Percentiles rank a stretch among this genome's conserved stretches.
These are phyloP conservation scores for Aquilaria malaccensis DNA, from an alignment of 345 rosid genomes.

Conservation along the genomic window DNA sequence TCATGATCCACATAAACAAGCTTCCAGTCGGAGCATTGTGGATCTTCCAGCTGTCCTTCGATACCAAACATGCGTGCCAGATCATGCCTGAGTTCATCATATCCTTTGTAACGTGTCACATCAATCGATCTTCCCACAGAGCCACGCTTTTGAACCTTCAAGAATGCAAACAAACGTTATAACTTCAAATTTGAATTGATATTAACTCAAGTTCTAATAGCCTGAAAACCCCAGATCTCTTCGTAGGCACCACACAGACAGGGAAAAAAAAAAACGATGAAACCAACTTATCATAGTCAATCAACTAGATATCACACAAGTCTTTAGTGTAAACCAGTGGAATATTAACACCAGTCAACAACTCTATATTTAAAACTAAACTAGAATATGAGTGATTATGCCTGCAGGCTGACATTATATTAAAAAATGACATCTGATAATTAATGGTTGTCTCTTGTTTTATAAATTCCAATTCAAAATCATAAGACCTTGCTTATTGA, in stretches of 20 bases:
- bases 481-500: too few species aligned
- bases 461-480: too few species aligned
- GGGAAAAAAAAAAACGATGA: background rate
- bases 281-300: background rate
- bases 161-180: constrained; percentile 9
- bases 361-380: too few species aligned
- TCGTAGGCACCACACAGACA: background rate
- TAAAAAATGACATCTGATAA: too few species aligned
- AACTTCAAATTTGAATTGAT: background rate
- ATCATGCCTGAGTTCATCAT: constrained; percentile 81
- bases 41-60: constrained; percentile 96
- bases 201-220: background rate
- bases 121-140: constrained; percentile 96
- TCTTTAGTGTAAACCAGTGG: too few species aligned
- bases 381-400: too few species aligned
- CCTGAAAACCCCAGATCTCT: background rate
- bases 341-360: too few species aligned
- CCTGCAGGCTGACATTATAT: too few species aligned
- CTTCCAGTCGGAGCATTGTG: constrained; percentile 87
- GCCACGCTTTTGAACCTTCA: constrained; percentile 96
- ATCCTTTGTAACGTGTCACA: constrained; percentile 71
- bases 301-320: too few species aligned
- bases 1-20: constrained; percentile 90
- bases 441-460: too few species aligned
- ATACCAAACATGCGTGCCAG: constrained; percentile 94